Evolutionary conservation across 2,329 filamentous ascomycete genomes (phyloP).

Genomic region (Paecilomyces formosus): DNA sequence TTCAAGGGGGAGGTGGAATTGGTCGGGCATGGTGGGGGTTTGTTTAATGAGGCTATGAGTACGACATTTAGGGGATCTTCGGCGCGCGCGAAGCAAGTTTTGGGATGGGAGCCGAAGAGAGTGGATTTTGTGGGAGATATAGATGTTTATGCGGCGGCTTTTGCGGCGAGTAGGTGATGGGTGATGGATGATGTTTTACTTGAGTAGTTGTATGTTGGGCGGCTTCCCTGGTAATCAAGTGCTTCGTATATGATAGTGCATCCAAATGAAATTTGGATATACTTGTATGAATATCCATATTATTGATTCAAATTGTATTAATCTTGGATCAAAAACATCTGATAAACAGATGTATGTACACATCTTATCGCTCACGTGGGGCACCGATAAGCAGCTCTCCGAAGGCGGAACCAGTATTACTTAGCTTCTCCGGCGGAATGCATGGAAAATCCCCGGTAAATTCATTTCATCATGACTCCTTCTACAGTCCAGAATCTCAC

Average conservation of each 20-base stretch:
- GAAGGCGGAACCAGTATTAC: neutral
- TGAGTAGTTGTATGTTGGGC: too few relatives aligned
- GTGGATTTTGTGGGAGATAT: conserved; percentile 13
- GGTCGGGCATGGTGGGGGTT: conserved; percentile 14
- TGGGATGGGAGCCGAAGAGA: conserved; percentile 28
- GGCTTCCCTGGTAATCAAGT: too few relatives aligned
- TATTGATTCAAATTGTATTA: too few relatives aligned
- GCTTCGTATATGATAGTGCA: too few relatives aligned
- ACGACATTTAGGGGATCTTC: conserved; percentile 15
- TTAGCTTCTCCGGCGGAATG: too few relatives aligned
- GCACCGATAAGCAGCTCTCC: neutral
- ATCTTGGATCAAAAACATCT: neutral
- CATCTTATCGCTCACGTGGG: conserved; percentile 1
- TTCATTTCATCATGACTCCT: neutral
- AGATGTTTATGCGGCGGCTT: conserved; percentile 7
- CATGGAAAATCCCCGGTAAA: neutral
- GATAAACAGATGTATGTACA: neutral
- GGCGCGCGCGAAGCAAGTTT: conserved; percentile 20
- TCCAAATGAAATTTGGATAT: too few relatives aligned
- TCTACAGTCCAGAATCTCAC: neutral
- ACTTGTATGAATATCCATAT: too few relatives aligned
- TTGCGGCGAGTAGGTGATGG: neutral
- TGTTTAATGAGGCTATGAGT: conserved; percentile 18
- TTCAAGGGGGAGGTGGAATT: conserved; percentile 20
- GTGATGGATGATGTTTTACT: neutral